Evolutionary conservation across 352 stramenopile species (phyloP), one percentile per base, ranked within the genome.

Genomic region (Saprolegnia diclina): DNA sequence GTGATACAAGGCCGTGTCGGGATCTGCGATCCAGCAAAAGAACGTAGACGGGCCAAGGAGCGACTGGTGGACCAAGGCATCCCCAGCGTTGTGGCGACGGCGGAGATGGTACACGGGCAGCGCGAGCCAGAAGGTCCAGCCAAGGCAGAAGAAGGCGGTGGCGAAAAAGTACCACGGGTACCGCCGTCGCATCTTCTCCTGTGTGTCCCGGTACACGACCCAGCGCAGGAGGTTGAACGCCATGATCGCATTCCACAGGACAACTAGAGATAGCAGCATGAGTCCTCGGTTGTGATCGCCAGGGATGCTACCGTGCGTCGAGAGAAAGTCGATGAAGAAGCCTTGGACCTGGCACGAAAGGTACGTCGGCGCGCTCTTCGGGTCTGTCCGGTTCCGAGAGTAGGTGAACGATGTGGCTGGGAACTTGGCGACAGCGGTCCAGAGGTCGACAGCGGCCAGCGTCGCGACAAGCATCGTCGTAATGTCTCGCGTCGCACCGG

Each of bases 1-100:
- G 45, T 90, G 87, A 7, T 88, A 54, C 38, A 92, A 85, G 74
- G 90, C 86, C 67, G 79, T 76, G 21, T 76, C 67, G 26, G 84
- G 79, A 24, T 91, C 79, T 26, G 75, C 72, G 56, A 94, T 73
- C 83, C 83, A 94, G 75, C 86, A 94, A 72, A 83, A 92, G 74
- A 92, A 92, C 48, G 83, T 92, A 37, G 63, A 26, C 21, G 53
- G 54, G 13, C 63, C 63, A 24, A 69, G 54, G 32, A 69, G 53
- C 32, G 45, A 57, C 35, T 59, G 52, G 24, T 54, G 2, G n/a
- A 4, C 52, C 3, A 24, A 2, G 29, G 14, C n/a, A 9, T 6
- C 3, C 18, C 6, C 35, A 10, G 6, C 21, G 14, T 61, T 50
- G 35, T 5, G 42, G 7, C 19, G 63, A 37, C 32, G 61, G 32